Evolutionary conservation across 2,329 filamentous ascomycete species (phyloP).

Genomic region (Colletotrichum aenigma): DNA sequence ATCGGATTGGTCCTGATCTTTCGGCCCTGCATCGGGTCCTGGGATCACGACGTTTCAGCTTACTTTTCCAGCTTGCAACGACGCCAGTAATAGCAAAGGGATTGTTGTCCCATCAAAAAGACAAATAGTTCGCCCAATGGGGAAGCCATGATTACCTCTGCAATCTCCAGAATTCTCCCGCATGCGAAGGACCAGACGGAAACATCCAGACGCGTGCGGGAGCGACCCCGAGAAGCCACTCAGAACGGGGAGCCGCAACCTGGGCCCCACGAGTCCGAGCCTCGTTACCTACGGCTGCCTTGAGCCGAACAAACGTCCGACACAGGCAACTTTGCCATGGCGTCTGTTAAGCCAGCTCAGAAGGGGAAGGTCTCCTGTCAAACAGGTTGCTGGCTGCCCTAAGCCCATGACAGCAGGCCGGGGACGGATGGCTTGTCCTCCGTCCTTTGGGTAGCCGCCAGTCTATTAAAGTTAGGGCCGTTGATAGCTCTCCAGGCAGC

Average conservation of each 20-base stretch:
- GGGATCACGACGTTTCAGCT: background rate
- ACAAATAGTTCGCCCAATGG: background rate
- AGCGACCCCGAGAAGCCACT: background rate
- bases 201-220: background rate
- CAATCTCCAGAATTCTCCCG: background rate
- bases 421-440: too few relatives aligned
- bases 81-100: background rate
- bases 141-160: background rate
- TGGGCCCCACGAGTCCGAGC: background rate
- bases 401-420: too few relatives aligned
- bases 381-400: too few relatives aligned
- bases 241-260: background rate
- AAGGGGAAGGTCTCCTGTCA: too few relatives aligned
- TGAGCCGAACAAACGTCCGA: background rate
- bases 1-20: background rate
- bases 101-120: background rate
- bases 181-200: background rate
- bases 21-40: background rate
- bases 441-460: too few relatives aligned
- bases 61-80: background rate
- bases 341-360: too few relatives aligned
- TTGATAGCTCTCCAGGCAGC: background rate
- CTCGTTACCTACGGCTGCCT: background rate
- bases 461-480: too few relatives aligned
- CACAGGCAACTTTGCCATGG: too few relatives aligned